These are phyloP conservation scores for Alternaria solani DNA, from an alignment of 2,329 filamentous ascomycete genomes.

Conservation along the genomic window DNA sequence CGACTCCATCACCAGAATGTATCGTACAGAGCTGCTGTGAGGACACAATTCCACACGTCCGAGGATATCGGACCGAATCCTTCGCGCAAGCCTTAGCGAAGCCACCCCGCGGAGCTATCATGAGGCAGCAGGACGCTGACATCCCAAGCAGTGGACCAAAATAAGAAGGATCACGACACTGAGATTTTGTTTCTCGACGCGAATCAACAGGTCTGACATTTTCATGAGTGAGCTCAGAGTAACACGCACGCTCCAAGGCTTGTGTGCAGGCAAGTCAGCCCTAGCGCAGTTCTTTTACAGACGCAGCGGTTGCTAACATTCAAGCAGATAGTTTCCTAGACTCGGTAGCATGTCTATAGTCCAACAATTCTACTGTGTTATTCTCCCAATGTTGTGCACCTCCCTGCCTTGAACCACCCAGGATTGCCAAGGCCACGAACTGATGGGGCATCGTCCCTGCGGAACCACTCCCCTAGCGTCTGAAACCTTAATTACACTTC, in stretches of 20 bases:
- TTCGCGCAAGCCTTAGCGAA: conserved; percentile 3
- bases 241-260: background rate
- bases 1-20: background rate
- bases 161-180: background rate
- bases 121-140: background rate
- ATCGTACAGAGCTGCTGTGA: background rate
- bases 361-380: background rate
- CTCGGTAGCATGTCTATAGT: background rate
- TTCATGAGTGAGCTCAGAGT: background rate
- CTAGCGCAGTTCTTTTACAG: background rate
- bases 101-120: background rate
- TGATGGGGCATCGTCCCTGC: conserved; percentile 9
- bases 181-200: no score
- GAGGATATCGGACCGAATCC: conserved; percentile 9
- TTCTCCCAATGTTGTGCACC: background rate
- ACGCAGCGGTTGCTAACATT: conserved; percentile 1
- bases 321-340: conserved; percentile 7
- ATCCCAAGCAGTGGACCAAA: background rate
- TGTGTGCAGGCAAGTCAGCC: conserved; percentile 2
- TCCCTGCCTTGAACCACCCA: background rate
- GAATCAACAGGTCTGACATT: background rate
- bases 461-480: conserved; percentile 16
- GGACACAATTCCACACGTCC: conserved; percentile 3
- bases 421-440: conserved; percentile 20
- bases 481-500: conserved; percentile 29